Conservation (phyloP, 108 stramenopile genomes). For the Nitzschia sp. region DNA sequence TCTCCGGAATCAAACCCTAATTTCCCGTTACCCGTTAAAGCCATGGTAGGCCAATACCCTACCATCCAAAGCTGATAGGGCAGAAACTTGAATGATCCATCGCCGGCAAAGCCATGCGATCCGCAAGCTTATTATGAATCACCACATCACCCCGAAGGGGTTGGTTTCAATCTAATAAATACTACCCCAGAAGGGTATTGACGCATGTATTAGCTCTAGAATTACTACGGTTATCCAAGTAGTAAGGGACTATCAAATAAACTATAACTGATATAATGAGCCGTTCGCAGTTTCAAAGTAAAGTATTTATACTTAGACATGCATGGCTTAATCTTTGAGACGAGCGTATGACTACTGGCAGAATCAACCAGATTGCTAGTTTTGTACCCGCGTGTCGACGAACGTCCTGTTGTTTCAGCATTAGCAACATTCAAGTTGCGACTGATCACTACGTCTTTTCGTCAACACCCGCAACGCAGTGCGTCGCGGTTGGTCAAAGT, state of each 20-base stretch:
- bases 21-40: conserved; percentile 95
- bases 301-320: conserved; percentile 98
- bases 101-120: conserved; percentile 80
- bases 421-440: too few relatives aligned
- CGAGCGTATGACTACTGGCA: conserved; percentile 99
- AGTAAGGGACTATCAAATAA: conserved; percentile 98
- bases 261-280: conserved; percentile 99
- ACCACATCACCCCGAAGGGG: conserved; percentile 87
- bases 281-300: conserved; percentile 92
- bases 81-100: conserved; percentile 96
- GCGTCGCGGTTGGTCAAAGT: not conserved
- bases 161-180: conserved; percentile 98
- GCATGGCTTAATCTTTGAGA: conserved; percentile 99
- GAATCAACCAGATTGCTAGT: conserved; percentile 99
- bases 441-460: not conserved
- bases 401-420: too few relatives aligned
- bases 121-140: conserved; percentile 95
- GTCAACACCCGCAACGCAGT: not conserved
- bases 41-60: conserved; percentile 97
- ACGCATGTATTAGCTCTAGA: conserved; percentile 98
- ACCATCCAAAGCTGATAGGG: conserved; percentile 98
- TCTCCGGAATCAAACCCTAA: conserved; percentile 98
- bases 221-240: conserved; percentile 98
- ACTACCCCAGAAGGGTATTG: conserved; percentile 87
- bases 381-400: not conserved